phyloP scores from a whole-genome alignment of 2,329 filamentous ascomycete genomes.

The Aotearoamyces nothofagi region DNA sequence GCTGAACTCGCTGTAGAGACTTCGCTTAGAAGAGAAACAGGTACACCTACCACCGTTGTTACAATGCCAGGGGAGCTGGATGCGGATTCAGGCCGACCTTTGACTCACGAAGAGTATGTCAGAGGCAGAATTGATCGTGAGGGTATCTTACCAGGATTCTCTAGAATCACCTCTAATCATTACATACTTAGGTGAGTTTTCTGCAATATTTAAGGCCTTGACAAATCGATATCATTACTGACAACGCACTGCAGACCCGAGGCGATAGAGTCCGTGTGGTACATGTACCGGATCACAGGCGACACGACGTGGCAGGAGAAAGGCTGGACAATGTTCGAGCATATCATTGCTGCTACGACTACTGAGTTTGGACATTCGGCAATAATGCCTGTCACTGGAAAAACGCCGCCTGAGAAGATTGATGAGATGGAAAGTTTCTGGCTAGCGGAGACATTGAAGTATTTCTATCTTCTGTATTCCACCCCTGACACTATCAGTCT shows the following conservation, averaged over 20 bases:
- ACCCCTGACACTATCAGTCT: constrained; percentile 46
- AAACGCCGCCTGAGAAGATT: constrained; percentile 23
- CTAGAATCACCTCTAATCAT: constrained; percentile 25
- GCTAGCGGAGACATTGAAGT: constrained; percentile 83
- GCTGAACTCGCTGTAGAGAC: too few species aligned
- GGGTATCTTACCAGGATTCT: constrained; percentile 34
- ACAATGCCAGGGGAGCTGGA: background rate
- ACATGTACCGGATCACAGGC: constrained; percentile 82
- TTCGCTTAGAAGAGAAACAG: too few species aligned
- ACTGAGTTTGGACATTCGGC: constrained; percentile 56
- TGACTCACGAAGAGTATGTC: constrained; percentile 39
- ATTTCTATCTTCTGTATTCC: constrained; percentile 73
- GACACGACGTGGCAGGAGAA: constrained; percentile 61
- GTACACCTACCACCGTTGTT: too few species aligned
- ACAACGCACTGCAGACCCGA: constrained; percentile 43
- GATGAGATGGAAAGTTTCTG: constrained; percentile 82
- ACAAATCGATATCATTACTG: constrained; percentile 7
- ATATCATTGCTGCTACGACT: constrained; percentile 50
- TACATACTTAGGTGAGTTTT: constrained; percentile 45
- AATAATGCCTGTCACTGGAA: constrained; percentile 43
- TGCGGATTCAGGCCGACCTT: constrained; percentile 14
- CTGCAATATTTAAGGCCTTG: too few species aligned
- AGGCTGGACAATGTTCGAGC: constrained; percentile 74
- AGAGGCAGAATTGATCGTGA: constrained; percentile 26
- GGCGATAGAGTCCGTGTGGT: constrained; percentile 78